Conservation (phyloP, 768 basidiomycete genomes). For the Suillus spraguei region DNA sequence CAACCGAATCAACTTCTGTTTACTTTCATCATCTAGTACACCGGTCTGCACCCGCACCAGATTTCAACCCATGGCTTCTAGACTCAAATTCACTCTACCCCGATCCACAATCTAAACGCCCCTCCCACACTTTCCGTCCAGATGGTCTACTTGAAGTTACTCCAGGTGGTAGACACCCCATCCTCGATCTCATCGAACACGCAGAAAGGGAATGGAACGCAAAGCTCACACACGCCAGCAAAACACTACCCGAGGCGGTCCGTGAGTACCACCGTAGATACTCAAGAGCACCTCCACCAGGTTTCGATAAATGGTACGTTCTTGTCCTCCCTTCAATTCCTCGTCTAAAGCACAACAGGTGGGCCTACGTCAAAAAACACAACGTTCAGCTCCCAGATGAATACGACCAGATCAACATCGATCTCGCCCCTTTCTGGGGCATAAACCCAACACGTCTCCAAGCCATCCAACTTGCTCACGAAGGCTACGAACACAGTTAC, state of each 20-base stretch:
- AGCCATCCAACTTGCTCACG: conserved; percentile 29
- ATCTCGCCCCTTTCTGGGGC: conserved; percentile 48
- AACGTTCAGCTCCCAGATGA: conserved; percentile 54
- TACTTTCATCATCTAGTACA: background rate
- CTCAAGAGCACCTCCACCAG: conserved; percentile 41
- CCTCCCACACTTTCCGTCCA: conserved; percentile 22
- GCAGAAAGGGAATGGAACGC: conserved; percentile 42
- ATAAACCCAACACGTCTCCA: conserved; percentile 37
- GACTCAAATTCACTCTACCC: background rate
- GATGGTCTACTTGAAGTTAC: conserved; percentile 42
- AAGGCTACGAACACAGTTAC: conserved; percentile 35
- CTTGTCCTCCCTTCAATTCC: background rate
- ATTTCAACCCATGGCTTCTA: background rate
- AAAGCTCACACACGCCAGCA: conserved; percentile 40
- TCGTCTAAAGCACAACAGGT: conserved; percentile 31
- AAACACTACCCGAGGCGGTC: conserved; percentile 40
- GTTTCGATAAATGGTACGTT: conserved; percentile 50
- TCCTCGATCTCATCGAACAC: conserved; percentile 42
- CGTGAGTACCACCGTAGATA: conserved; percentile 42
- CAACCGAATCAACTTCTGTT: background rate
- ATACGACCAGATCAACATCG: conserved; percentile 51
- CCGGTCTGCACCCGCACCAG: background rate
- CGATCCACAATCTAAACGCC: background rate
- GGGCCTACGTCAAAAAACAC: conserved; percentile 46
- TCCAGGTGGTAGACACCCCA: conserved; percentile 43